Base-by-base conservation (phyloP, 805 yeast species). In the Debaryomyces hansenii region DNA sequence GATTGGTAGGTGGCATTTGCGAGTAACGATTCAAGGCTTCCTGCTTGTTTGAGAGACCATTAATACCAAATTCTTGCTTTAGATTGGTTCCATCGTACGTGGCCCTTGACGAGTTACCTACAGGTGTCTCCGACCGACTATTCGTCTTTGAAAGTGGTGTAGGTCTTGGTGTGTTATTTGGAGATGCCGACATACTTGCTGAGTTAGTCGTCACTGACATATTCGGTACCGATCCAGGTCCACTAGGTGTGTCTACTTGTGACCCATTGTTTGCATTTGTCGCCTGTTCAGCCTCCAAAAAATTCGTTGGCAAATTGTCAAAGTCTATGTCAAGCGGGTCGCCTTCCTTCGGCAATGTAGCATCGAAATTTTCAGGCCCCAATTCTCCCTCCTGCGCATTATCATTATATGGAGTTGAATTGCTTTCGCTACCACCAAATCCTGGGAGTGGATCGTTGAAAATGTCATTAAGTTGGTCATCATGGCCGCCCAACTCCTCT, bases 391-490 rank as follows among this genome's bases (percentile, higher is more conserved):
- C 33, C 9, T 21, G 20, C 2, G 12, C 4, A 15, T 35, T 5
- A 15, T 16, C 39, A 12, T 20, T 36, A 11, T n/a, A 18, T 18
- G 16, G 18, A 15, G 8, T 18, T 36, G n/a, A 38, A 38, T 37
- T 33, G 41, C 33, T 33, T 20, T 29, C 34, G 7, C 37, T 29
- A n/a, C 40, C 39, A 16, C 47, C 42, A 20, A 56, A 46, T n/a
- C 51, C 58, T 8, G 61, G 59, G 11, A 57, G 37, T 16, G 56
- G 54, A 33, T 60, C 62, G 37, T 50, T 53, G 41, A 64, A 57
- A 16, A 64, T 48, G 10, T 52, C 62, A 44, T 59, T 53, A 33
- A 64, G 53, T 39, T 62, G 66, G 33, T 58, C 60, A 21, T 52
- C 58, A 4, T 46, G 41, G 11, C 20, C 45, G 10, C 40, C 49